Base-by-base conservation (phyloP, 2,329 filamentous ascomycete genomes). In the Stagonosporopsis chrysanthemi region DNA sequence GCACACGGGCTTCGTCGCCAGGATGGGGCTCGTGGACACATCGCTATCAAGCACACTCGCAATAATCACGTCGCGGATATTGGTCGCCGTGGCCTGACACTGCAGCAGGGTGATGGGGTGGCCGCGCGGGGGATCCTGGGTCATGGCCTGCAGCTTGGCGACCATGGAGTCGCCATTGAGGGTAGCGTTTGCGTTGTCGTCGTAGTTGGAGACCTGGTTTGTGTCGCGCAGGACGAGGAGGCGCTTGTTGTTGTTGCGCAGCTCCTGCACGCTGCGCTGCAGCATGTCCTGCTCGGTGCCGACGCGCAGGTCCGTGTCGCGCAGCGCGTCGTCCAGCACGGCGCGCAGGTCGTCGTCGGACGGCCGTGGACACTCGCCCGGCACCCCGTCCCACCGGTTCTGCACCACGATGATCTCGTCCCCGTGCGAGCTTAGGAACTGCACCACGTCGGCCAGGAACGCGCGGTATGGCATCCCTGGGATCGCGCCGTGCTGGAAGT, bases 41-140 rank as follows among this genome's bases (percentile, higher is more conserved):
- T 81, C 76, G 4, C 76, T 73, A 42, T 79, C 74, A n/a, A 82
- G 39, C 7, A 83, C 78, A 39, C 77, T 81, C 52, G 79, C 79
- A 4, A 77, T 72, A 36, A 83, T 75, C 0, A 81, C 82, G 54
- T 80, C 77, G 3, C 75, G 71, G 38, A 83, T 80, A 62, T 81
- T 82, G 5, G 79, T 79, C n/a, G 81, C 76, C 3, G 81, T 84
- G 2, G 81, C 81, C 70, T 84, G 81, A 52, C 80, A 83, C 61
- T 84, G 82, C 24, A 76, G 48, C 24, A 73, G 46, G 2, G 64
- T 67, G 4, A 76, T 60, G 0, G 67, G 60, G 29, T 72, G 64
- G 0, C 66, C 67, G 0, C 41, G 38, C 0, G 70, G 67, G 2
- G 68, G 66, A 24, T 66, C 52, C 5, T 36, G 44, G 11, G 50